Base-by-base conservation (phyloP, 2,329 filamentous ascomycete species). In the Cercospora canescens region DNA sequence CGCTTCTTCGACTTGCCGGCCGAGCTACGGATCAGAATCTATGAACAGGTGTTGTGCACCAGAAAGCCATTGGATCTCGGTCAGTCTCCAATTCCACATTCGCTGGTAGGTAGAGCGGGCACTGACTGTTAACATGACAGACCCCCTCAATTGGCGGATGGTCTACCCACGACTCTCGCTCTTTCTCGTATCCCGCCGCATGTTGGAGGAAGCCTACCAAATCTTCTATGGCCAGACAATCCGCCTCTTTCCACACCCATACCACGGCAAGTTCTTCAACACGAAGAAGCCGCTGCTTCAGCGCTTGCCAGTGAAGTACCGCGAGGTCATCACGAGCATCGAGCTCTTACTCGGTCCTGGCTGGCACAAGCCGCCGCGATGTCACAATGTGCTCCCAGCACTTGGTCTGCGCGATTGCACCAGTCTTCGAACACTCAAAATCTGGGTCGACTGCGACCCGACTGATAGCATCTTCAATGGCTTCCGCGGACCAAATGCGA, bases 371-470 rank as follows among this genome's bases (percentile, higher is more conserved):
- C 91, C 91, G 14, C 91, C 91, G 1, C 82, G 82, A 35, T 87
- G 88, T 58, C 93, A 91, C 89, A 86, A 88, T 1, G 88, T 92
- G 12, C 89, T 88, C 69, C 79, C 84, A 4, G 83, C 84, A 1
- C 81, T 93, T 0, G 90, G 90, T 0, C 81, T 94, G 6, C 70
- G 76, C 1, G 88, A 91, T 59, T 90, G 88, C 75, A 78, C 78
- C 64, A 86, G 83, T 56, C 84, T 91, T 21, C 82, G 84, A 32
- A 82, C 81, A 14, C 76, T 94, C 56, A 86, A 84, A 28, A 85
- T 94, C 11, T 91, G 91, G 73, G 86, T 93, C 26, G 88, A 93
- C 76, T 86, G 86, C 69, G 91, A 94, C 73, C 90, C 91, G 0
- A 90, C 80, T 59, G 76, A 88, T 60, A 83, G 82, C 30, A 80